Evolutionary conservation across 768 basidiomycete species (phyloP).

Genomic region (Infundibulicybe gibba): DNA sequence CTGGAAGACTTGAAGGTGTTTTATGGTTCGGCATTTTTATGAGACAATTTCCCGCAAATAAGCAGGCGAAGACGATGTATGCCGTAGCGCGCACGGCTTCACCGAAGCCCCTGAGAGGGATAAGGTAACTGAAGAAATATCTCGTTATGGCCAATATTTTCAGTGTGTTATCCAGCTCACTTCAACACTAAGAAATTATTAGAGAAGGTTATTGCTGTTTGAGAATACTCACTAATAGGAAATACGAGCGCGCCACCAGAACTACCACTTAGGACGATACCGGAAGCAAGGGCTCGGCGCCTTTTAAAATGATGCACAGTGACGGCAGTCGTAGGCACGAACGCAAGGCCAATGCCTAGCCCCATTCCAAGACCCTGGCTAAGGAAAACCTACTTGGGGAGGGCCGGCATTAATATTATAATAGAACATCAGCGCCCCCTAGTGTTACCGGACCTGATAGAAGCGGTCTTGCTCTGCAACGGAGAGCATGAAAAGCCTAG

Average conservation of each 20-base stretch:
- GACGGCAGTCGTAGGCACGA: slow-evolving; percentile 36
- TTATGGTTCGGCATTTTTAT: slow-evolving; percentile 9
- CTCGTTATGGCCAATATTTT: no score
- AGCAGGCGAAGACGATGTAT: slow-evolving; percentile 18
- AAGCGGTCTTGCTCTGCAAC: slow-evolving; percentile 31
- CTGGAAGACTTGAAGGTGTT: slow-evolving; percentile 7
- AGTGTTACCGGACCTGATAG: slow-evolving; percentile 17
- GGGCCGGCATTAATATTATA: not conserved
- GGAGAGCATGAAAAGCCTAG: slow-evolving; percentile 35
- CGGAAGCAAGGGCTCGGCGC: slow-evolving; percentile 37
- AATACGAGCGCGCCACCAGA: slow-evolving; percentile 27
- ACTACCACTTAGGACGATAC: slow-evolving; percentile 35
- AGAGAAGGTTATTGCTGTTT: not conserved
- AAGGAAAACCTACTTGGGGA: slow-evolving; percentile 14
- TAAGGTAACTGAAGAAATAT: slow-evolving; percentile 13
- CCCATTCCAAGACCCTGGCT: slow-evolving; percentile 24
- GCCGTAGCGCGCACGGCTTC: slow-evolving; percentile 24
- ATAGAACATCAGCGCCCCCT: no score
- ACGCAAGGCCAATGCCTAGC: slow-evolving; percentile 34
- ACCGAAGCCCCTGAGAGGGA: slow-evolving; percentile 20
- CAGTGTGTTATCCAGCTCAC: not conserved
- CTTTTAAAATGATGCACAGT: slow-evolving; percentile 39
- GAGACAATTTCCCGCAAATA: slow-evolving; percentile 22
- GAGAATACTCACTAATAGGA: slow-evolving; percentile 20
- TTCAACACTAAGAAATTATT: slow-evolving; percentile 18